Percentiles rank a stretch among this genome's conserved stretches.
phyloP scores from a whole-genome alignment of 371 early-diverging fungal species.

The Mucor circinelloides region DNA sequence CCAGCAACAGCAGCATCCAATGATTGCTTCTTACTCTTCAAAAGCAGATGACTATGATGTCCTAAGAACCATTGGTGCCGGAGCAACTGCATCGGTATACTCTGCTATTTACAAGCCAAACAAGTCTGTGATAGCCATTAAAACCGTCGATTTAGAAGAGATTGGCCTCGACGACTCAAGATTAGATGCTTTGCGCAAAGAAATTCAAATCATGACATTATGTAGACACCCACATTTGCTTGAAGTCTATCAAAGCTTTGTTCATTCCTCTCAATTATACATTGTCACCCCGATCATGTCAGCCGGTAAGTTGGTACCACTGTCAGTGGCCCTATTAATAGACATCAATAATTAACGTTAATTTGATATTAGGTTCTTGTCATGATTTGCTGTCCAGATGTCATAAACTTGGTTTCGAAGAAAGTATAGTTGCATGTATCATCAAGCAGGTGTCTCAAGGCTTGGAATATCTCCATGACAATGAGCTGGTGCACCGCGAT shows the following conservation, averaged over 20 bases:
- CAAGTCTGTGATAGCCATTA: slow-evolving; percentile 39
- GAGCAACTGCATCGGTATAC: slow-evolving; percentile 48
- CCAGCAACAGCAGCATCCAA: neutral
- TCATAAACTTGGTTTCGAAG: slow-evolving; percentile 35
- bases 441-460: slow-evolving; percentile 86
- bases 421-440: slow-evolving; percentile 57
- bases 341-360: neutral
- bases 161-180: slow-evolving; percentile 27
- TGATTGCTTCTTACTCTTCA: slow-evolving; percentile 17
- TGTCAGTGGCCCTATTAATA: neutral
- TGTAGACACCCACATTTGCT: slow-evolving; percentile 70
- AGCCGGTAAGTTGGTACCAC: slow-evolving; percentile 46
- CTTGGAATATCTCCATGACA: slow-evolving; percentile 89
- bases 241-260: slow-evolving; percentile 69
- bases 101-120: slow-evolving; percentile 38
- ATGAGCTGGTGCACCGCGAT: slow-evolving; percentile 94
- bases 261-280: slow-evolving; percentile 56
- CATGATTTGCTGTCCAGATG: slow-evolving; percentile 35
- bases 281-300: slow-evolving; percentile 73
- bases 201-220: slow-evolving; percentile 77
- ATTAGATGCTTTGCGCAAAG: slow-evolving; percentile 48
- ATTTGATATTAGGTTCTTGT: slow-evolving; percentile 37
- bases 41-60: slow-evolving; percentile 28
- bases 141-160: slow-evolving; percentile 38
- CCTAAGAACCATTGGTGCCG: slow-evolving; percentile 31